Conservation (phyloP, 2,329 filamentous ascomycete species). For the Capronia coronata region DNA sequence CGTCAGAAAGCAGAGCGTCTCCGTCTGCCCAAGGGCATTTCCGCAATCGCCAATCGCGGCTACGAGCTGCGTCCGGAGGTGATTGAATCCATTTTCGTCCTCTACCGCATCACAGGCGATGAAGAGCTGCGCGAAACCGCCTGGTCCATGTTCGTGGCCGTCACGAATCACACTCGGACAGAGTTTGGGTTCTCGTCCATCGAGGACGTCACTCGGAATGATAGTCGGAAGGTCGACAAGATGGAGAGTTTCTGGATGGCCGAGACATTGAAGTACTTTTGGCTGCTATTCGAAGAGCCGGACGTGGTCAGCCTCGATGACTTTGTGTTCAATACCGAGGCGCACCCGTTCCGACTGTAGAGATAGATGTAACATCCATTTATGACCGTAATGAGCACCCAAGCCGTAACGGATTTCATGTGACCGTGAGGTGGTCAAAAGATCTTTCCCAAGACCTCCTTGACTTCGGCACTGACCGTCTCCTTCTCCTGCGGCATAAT, state of each 20-base stretch:
- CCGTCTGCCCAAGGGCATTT: constrained; percentile 34
- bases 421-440: constrained; percentile 31
- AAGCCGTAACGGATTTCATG: too few relatives aligned
- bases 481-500: constrained; percentile 27
- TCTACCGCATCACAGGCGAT: constrained; percentile 55
- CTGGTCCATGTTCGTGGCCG: constrained; percentile 46
- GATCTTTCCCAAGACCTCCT: constrained; percentile 43
- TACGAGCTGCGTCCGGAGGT: constrained; percentile 61
- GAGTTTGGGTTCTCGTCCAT: constrained; percentile 37
- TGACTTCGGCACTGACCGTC: constrained; percentile 36
- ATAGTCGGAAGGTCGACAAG: constrained; percentile 18
- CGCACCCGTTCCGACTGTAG: constrained; percentile 23
- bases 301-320: constrained; percentile 27
- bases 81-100: constrained; percentile 54
- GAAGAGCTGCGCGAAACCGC: constrained; percentile 41
- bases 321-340: constrained; percentile 28
- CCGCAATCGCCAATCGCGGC: constrained; percentile 32
- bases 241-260: constrained; percentile 31
- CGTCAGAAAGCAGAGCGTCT: constrained; percentile 33
- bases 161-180: constrained; percentile 40
- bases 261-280: constrained; percentile 31
- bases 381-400: background rate
- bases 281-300: constrained; percentile 28
- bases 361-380: background rate
- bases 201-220: constrained; percentile 22